Conservation (phyloP, 176 grass and related monocot species). For the Rhynchospora breviuscula region DNA sequence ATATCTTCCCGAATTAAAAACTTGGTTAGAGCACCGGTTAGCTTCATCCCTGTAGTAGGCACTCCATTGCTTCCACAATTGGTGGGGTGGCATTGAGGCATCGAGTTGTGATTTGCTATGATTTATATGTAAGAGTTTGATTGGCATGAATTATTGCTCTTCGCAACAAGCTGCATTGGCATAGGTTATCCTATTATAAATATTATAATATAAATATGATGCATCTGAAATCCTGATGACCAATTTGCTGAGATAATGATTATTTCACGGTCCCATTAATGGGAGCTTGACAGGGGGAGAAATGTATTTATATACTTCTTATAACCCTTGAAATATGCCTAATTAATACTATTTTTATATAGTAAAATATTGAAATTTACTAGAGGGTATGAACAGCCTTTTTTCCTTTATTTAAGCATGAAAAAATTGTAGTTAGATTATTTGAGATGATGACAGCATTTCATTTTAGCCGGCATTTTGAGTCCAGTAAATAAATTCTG, state of each 20-base stretch:
- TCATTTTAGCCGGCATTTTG: no score
- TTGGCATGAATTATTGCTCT: background rate
- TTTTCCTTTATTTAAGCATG: no score
- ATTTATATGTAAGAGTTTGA: background rate
- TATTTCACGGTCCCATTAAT: background rate
- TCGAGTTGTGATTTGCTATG: background rate
- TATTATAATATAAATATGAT: background rate
- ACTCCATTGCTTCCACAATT: background rate
- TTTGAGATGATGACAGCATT: no score
- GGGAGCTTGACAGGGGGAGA: background rate
- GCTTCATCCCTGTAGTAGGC: constrained; percentile 31
- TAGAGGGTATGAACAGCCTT: no score
- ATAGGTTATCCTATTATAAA: no score
- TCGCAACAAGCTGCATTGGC: background rate
- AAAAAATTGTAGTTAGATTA: no score
- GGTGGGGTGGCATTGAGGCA: background rate
- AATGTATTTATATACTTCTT: background rate
- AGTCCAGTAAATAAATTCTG: no score
- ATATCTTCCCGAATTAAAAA: constrained; percentile 57
- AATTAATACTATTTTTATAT: background rate
- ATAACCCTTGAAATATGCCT: background rate
- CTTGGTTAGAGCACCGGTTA: constrained; percentile 36
- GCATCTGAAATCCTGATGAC: background rate
- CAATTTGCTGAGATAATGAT: background rate
- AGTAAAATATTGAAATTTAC: no score